Evolutionary conservation across 1,284 basidiomycete species (phyloP).

Genomic region (Termitomyces sp.): DNA sequence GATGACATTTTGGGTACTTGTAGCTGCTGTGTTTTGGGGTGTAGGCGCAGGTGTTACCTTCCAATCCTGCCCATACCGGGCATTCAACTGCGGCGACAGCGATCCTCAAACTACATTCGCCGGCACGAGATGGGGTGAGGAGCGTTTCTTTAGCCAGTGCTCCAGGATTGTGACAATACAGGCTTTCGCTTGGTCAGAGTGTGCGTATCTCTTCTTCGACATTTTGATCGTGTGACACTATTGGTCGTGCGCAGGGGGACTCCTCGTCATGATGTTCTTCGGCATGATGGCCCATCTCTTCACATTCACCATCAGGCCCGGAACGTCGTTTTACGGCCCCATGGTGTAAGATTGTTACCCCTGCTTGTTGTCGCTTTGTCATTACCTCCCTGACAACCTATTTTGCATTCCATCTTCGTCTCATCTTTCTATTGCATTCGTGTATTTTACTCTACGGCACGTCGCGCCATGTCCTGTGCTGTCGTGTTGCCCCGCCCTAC

Average conservation of each 20-base stretch:
- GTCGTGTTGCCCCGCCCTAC: no score
- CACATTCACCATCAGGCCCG: slow-evolving; percentile 2
- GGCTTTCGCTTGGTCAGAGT: slow-evolving; percentile 13
- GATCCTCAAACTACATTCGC: slow-evolving; percentile 5
- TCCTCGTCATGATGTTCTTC: slow-evolving; percentile 12
- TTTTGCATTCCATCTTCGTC: neutral
- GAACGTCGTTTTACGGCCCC: slow-evolving; percentile 8
- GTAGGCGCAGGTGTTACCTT: slow-evolving; percentile 7
- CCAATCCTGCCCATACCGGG: slow-evolving; percentile 10
- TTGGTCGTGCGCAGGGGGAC: slow-evolving; percentile 2
- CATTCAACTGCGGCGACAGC: slow-evolving; percentile 3
- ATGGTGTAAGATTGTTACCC: neutral
- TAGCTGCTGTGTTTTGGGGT: slow-evolving; percentile 14
- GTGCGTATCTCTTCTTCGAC: neutral
- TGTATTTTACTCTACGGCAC: neutral
- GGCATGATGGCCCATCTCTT: slow-evolving; percentile 11
- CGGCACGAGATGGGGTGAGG: slow-evolving; percentile 10
- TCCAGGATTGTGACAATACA: slow-evolving; percentile 13
- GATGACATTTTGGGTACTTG: slow-evolving; percentile 9
- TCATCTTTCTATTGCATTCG: neutral
- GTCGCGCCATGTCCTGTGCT: no score
- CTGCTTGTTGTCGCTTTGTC: neutral
- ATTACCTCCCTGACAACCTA: neutral
- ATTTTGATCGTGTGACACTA: neutral
- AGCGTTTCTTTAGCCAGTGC: slow-evolving; percentile 15